Evolutionary conservation across 2,329 filamentous ascomycete species (phyloP).

Genomic region (Diaporthe caulivora): DNA sequence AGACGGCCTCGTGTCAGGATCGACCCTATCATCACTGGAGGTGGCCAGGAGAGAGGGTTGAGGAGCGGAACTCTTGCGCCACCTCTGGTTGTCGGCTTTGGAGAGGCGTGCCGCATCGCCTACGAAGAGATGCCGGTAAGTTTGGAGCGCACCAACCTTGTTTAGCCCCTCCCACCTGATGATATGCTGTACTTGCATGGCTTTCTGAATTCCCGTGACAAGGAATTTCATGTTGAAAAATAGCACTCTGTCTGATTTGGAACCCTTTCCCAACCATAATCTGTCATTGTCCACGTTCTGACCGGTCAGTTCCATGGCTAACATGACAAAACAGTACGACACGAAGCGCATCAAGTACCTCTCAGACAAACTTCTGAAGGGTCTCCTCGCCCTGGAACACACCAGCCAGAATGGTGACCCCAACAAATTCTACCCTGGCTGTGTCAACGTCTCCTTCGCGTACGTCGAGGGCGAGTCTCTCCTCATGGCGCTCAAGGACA

Average conservation of each 20-base stretch:
- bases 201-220: conserved; percentile 83
- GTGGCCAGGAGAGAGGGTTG: conserved; percentile 94
- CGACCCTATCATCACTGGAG: conserved; percentile 95
- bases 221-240: conserved; percentile 69
- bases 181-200: conserved; percentile 89
- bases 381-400: conserved; percentile 90
- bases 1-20: conserved; percentile 92
- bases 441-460: conserved; percentile 97
- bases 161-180: conserved; percentile 68
- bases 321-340: conserved; percentile 79
- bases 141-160: conserved; percentile 42
- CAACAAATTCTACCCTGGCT: conserved; percentile 89
- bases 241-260: conserved; percentile 76
- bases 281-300: conserved; percentile 10
- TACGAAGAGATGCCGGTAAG: conserved; percentile 91
- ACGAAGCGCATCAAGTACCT: conserved; percentile 84
- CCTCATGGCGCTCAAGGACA: conserved; percentile 98
- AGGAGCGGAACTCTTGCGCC: conserved; percentile 95
- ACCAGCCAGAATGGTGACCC: conserved; percentile 91
- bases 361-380: conserved; percentile 85
- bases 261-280: conserved; percentile 39
- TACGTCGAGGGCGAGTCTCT: conserved; percentile 99
- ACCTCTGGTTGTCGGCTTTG: conserved; percentile 89
- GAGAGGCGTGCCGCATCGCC: conserved; percentile 93
- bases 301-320: conserved; percentile 4